These are phyloP conservation scores for Arthrocladium fulminans DNA, from an alignment of 2,329 filamentous ascomycete species.

Conservation along the genomic window DNA sequence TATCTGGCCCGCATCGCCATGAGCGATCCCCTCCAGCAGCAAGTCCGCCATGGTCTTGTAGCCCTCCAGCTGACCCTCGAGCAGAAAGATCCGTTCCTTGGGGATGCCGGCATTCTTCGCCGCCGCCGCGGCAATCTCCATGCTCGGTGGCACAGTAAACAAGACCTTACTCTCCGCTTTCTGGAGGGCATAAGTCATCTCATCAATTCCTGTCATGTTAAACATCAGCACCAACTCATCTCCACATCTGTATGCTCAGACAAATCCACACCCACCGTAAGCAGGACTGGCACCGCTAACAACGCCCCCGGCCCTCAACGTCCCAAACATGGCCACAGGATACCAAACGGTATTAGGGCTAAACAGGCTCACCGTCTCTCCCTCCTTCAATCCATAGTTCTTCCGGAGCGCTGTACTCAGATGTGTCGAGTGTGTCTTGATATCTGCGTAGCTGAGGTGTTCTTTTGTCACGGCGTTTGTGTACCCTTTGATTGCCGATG, in stretches of 20 bases:
- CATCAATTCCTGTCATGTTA: constrained; percentile 40
- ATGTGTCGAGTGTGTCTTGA: constrained; percentile 49
- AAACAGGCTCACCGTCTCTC: constrained; percentile 53
- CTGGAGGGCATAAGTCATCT: constrained; percentile 57
- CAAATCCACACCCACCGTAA: constrained; percentile 42
- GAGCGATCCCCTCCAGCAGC: constrained; percentile 26
- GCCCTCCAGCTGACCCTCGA: constrained; percentile 46
- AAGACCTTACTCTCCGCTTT: constrained; percentile 49
- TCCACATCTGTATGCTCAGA: too few species aligned
- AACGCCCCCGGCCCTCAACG: constrained; percentile 46
- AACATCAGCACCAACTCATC: neutral
- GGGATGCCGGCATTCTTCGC: constrained; percentile 48
- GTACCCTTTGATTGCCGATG: constrained; percentile 42
- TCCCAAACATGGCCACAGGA: constrained; percentile 53
- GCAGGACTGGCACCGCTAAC: constrained; percentile 56
- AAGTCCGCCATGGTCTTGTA: constrained; percentile 37
- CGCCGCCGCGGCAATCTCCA: constrained; percentile 47
- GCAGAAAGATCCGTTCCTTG: constrained; percentile 45
- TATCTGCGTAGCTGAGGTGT: constrained; percentile 48
- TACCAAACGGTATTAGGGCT: constrained; percentile 60
- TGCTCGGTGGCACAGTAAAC: constrained; percentile 42
- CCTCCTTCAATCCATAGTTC: constrained; percentile 45
- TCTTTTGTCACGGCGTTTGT: constrained; percentile 53
- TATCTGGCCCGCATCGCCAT: constrained; percentile 37
- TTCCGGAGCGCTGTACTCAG: constrained; percentile 53